phyloP scores from a whole-genome alignment of 352 stramenopile species.

The Globisporangium parvum region DNA sequence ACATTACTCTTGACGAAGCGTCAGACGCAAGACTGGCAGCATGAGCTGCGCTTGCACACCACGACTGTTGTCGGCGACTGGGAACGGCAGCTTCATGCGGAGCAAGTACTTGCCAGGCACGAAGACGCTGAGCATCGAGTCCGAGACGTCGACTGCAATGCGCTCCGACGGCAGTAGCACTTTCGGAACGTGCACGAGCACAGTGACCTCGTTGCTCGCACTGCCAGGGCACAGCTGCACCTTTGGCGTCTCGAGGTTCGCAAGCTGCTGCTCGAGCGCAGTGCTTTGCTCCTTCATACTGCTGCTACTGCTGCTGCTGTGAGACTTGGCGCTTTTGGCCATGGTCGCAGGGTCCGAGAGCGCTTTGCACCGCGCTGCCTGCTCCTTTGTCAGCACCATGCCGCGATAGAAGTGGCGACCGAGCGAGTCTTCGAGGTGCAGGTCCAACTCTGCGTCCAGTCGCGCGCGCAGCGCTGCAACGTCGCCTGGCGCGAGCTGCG shows the following conservation, averaged over 20 bases:
- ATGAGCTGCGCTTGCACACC: conserved; percentile 17
- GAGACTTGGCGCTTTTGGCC: neutral
- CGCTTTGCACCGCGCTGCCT: conserved; percentile 47
- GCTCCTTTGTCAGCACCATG: conserved; percentile 60
- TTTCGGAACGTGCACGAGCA: conserved; percentile 39
- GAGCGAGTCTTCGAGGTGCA: conserved; percentile 49
- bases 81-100: conserved; percentile 41
- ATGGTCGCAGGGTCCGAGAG: conserved; percentile 13
- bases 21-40: conserved; percentile 24
- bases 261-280: neutral
- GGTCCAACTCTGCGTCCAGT: conserved; percentile 38
- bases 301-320: neutral
- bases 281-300: neutral
- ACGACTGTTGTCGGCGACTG: conserved; percentile 18
- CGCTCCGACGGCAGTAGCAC: conserved; percentile 23
- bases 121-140: conserved; percentile 39
- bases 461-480: conserved; percentile 28
- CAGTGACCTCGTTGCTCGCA: conserved; percentile 27
- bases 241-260: conserved; percentile 26
- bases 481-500: conserved; percentile 19
- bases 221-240: conserved; percentile 30
- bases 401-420: conserved; percentile 54
- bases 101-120: conserved; percentile 51
- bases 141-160: conserved; percentile 42
- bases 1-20: conserved; percentile 19